Evolutionary conservation across 352 stramenopile genomes (phyloP), one percentile per base, ranked within the genome.

Genomic region (Thraustotheca clavata): DNA sequence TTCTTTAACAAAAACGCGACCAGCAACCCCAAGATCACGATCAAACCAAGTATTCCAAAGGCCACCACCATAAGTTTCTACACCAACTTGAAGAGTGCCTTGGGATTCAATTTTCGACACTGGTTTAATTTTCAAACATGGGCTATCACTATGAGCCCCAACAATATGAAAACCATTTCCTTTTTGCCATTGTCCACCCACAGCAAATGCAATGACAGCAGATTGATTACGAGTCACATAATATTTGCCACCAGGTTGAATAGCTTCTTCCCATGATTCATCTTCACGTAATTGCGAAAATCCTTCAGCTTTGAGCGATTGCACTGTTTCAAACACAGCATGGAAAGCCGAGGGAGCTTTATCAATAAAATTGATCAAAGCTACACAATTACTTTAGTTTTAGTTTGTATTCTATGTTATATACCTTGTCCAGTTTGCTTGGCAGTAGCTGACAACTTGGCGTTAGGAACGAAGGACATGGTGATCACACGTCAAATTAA

Each of bases 41-140:
- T 99, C 95, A 67, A 99, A 98, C 96, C 96, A 99, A 26, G 96
- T 99, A 80, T 98, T 91, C 89, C 96, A 99, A 41, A 99, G 79
- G 16, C 93, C 96, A 41, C 96, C 95, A 39, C 84, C 75, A 73
- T 94, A 80, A 72, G 71, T 84, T 80, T 96, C 74, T 52, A 96
- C 69, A 69, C 73, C 68, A 71, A 95, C 75, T 83, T 89, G 72
- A 73, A 95, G 71, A 69, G 75, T 97, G 57, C 88, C 80, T 59
- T 89, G 73, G 49, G 82, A 89, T 59, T 90, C 79, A 27, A 91
- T 76, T 71, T 96, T 97, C 50, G 85, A 96, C 63, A 92, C 77
- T 11, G 95, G 95, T 74, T 98, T 98, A 63, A 98, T 77, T 75
- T 97, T 97, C 38, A 98, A 75, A 75, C 96, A 97, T 38, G 95